Base-by-base conservation (phyloP, 202 grass and related monocot genomes). In the Saccharum hybrid region DNA sequence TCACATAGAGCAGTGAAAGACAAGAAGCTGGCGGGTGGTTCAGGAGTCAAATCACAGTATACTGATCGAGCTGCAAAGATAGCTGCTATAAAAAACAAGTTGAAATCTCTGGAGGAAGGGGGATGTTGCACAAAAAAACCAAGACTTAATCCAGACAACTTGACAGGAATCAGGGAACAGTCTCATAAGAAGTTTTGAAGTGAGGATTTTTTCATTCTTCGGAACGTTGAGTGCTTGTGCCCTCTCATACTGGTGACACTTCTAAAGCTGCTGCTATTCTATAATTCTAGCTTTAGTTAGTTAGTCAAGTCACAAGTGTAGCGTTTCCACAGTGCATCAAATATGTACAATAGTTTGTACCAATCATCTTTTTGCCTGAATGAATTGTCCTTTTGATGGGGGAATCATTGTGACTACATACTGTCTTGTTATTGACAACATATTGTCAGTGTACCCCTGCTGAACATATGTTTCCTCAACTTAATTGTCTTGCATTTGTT, bases 81-180 rank as follows among this genome's bases (percentile, higher is more conserved):
- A 77, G 87, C 92, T 80, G 92, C 92, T 34, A 94, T 98, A 82
- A 94, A 82, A 41, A 94, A 83, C 59, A 94, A 94, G 80, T 73
- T 98, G 63, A 93, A 84, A 83, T 89, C 90, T 72, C 67, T 98
- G 18, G 90, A 93, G 78, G 89, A 82, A 56, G 88, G 85, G 77
- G 90, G 86, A 52, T 91, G 80, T 70, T 84, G 85, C 68, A 52
- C 18, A 63, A 98, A 94, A 80, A 94, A 71, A 81, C 90, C 92
- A 85, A 98, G 78, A 76, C 57, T 94, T 42, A 48, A 71, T 30
- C 46, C 34, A 65, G 70, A 84, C 19, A 64, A 75, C 51, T 79
- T 86, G 41, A 63, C 56, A 79, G 54, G 61, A 63, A 46, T 16
- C 0, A 30, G 33, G 6, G 15, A 80, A 46, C 76, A 80, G 52